Base-by-base conservation (phyloP, 1,139 yeast genomes). In the Yamadazyma aaseri region DNA sequence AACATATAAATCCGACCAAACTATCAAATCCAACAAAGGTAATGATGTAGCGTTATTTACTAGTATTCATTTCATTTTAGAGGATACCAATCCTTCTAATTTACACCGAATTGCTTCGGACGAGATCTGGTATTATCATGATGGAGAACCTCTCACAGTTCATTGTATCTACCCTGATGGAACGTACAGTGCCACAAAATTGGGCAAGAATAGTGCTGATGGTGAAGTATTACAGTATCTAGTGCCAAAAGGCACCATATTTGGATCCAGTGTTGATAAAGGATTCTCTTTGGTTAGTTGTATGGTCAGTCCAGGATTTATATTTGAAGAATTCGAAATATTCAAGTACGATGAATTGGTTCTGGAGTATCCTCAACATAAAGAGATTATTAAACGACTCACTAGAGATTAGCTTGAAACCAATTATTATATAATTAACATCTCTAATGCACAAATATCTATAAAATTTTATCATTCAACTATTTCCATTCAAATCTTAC, bases 121-220 rank as follows among this genome's bases (percentile, higher is more conserved):
- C 35, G 54, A 50, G 33, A 41, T 50, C 13, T 50, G 54, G 54
- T 50, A 48, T 32, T 50, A 34, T 31, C 54, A 50, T 26, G 48
- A 44, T 12, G 54, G 54, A 3, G 24, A 41, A 8, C 42, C 52
- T 8, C 45, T 50, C 17, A 49, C 53, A 0, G 51, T 50, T 5
- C 54, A 50, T 33, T 39, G 45, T 15, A 49, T 50, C 5, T 36
- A 38, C 25, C 43, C 46, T 1, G 40, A 42, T 29, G 53, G 54
- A 1, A 31, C 26, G 15, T 49, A 48, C 30, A 29, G 37, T 29
- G 37, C 41, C 3, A 28, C 42, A 2, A 36, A 36, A 20, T 31
- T 49, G 25, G 54, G 54, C 5, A 40, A 36, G 23, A 40, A 49
- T 24, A 3, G 36, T 5, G 36, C 28, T 6, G 35, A 39, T 15